Conservation (phyloP, 345 rosid genomes). For the Trapa bicornis region DNA sequence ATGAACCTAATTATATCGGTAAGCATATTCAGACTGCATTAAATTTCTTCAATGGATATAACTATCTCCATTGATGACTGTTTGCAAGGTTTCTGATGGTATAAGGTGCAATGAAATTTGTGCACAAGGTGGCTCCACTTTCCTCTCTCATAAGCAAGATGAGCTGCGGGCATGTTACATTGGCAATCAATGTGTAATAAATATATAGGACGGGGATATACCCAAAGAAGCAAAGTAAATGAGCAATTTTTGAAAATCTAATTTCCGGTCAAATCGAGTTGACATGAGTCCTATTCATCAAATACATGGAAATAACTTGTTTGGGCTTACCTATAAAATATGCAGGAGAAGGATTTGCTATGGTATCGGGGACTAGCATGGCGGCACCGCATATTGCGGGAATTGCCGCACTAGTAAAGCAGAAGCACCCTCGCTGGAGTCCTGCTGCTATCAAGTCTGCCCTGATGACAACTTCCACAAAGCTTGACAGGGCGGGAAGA, state of each 20-base stretch:
- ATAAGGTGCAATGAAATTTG: too few species aligned
- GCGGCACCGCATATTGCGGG: slow-evolving; percentile 99
- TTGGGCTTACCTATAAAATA: neutral
- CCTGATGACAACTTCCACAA: slow-evolving; percentile 82
- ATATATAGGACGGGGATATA: too few species aligned
- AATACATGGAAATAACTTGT: neutral
- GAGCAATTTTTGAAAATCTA: too few species aligned
- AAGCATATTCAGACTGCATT: slow-evolving; percentile 11
- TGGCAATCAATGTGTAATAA: too few species aligned
- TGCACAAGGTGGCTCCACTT: too few species aligned
- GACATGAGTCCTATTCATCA: neutral
- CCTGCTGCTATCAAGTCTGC: slow-evolving; percentile 98
- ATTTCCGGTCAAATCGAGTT: neutral
- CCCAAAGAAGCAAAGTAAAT: too few species aligned
- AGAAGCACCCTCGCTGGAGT: slow-evolving; percentile 91
- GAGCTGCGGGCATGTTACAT: too few species aligned
- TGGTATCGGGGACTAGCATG: slow-evolving; percentile 98
- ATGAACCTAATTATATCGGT: slow-evolving; percentile 83
- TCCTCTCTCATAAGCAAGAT: too few species aligned
- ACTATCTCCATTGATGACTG: neutral
- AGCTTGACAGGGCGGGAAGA: slow-evolving; percentile 72
- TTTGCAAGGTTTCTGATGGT: neutral
- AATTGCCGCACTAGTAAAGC: slow-evolving; percentile 96
- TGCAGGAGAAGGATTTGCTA: slow-evolving; percentile 92
- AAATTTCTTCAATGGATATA: neutral